Percentiles rank a stretch among this genome's conserved stretches.
These are phyloP conservation scores for Colletotrichum sp. DNA, from an alignment of 2,329 filamentous ascomycete species.

Conservation along the genomic window DNA sequence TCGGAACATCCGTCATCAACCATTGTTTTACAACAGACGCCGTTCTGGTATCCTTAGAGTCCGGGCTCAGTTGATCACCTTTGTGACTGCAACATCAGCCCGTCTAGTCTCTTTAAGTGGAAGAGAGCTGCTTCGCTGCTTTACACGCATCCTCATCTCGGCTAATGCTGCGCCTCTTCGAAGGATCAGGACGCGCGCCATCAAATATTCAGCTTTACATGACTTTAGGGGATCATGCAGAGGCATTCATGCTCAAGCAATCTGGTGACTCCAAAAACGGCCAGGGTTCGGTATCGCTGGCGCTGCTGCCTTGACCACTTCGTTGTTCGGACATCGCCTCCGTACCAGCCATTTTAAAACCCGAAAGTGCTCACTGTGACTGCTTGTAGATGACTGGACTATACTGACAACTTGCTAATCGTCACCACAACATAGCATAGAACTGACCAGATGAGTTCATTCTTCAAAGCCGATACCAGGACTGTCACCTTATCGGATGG, in stretches of 20 bases:
- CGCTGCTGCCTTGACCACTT: neutral
- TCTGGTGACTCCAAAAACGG: neutral
- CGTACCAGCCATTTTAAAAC: neutral
- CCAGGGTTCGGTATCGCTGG: neutral
- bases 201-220: neutral
- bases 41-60: neutral
- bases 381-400: neutral
- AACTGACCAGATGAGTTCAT: neutral
- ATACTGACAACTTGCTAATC: neutral
- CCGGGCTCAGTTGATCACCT: neutral
- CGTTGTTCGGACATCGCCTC: neutral
- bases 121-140: neutral
- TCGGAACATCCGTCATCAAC: neutral
- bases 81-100: neutral
- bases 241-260: neutral
- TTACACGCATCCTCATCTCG: neutral
- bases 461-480: neutral
- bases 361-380: neutral
- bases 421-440: neutral
- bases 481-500: neutral
- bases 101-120: neutral
- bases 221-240: neutral
- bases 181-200: neutral
- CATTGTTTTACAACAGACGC: neutral
- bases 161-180: neutral